phyloP scores from a whole-genome alignment of 2,329 filamentous ascomycete genomes.

The Gyromitra esculenta region DNA sequence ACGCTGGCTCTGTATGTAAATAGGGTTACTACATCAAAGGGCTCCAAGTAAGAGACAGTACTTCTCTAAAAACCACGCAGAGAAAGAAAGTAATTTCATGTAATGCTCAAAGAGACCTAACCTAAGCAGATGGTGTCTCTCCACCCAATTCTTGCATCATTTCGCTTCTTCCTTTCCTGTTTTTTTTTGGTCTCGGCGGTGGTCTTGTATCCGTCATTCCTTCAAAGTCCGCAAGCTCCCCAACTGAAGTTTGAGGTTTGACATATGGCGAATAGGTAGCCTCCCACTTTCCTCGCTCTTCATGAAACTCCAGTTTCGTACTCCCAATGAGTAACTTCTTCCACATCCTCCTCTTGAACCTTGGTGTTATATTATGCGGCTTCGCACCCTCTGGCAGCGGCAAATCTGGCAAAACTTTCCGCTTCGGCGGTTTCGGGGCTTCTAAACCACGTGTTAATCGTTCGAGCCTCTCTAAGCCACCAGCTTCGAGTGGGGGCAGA shows the following conservation, averaged over 20 bases:
- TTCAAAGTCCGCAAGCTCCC: slow-evolving; percentile 47
- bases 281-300: slow-evolving; percentile 23
- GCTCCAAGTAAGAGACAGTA: neutral
- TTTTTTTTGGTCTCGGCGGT: slow-evolving; percentile 70
- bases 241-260: slow-evolving; percentile 27
- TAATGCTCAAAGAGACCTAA: neutral
- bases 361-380: slow-evolving; percentile 49
- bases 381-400: slow-evolving; percentile 43
- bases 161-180: neutral
- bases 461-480: slow-evolving; percentile 53
- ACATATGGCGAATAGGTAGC: slow-evolving; percentile 32
- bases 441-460: slow-evolving; percentile 53
- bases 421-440: slow-evolving; percentile 50
- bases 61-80: neutral
- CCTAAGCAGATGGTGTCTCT: neutral
- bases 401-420: slow-evolving; percentile 44
- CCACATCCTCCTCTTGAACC: slow-evolving; percentile 55
- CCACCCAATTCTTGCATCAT: neutral
- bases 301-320: slow-evolving; percentile 44
- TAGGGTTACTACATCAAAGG: neutral
- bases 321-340: slow-evolving; percentile 52
- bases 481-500: slow-evolving; percentile 50
- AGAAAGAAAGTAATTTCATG: neutral
- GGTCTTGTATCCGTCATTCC: slow-evolving; percentile 60
- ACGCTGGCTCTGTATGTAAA: neutral